Base-by-base conservation (phyloP, 108 stramenopile genomes). In the Cyclotella choctawhatcheeana region DNA sequence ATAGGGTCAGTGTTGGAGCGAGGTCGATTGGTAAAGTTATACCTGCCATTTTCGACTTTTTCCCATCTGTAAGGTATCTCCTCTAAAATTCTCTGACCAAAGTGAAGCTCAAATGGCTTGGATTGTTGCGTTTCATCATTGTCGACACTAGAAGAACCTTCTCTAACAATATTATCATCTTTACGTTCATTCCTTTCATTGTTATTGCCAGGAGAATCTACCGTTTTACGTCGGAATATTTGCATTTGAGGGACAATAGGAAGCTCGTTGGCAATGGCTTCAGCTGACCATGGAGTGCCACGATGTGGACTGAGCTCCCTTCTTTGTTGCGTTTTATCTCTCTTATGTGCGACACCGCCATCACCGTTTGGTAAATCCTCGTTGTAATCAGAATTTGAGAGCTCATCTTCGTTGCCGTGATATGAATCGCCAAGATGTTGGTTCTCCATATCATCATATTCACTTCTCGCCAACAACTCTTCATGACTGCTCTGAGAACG, bases 1-100 rank as follows among this genome's bases (percentile, higher is more conserved):
- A 58, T 60, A 12, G 74, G 74, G 37, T 75, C 74, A 18, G 74
- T 75, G 45, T 67, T 67, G 47, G 55, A 67, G n/a, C 74, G 65
- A 59, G 65, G 65, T 18, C 74, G 74, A 67, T 58, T 66, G 0
- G 47, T 33, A 50, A 21, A 16, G 33, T 43, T 8, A 20, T 44
- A 44, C 25, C 29, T 74, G 26, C 45, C 13, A 45, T 24, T 67
- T 35, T 67, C 27, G 27, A 12, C n/a, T 34, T 34, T n/a, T 44
- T 44, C 24, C 34, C 51, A n/a, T 12, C 67, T 21, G 3, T 53
- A 22, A 5, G 62, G 21, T 8, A 34, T 31, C 48, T 59, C 48
- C 30, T 54, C 55, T 1, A 31, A n/a, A 31, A 2, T 14, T 2
- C 10, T 29, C 31, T 56, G 18, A n/a, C 27, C 29, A 10, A 1